Conservation (phyloP, 148 eudicot species). For the Salicornia ramosissima region DNA sequence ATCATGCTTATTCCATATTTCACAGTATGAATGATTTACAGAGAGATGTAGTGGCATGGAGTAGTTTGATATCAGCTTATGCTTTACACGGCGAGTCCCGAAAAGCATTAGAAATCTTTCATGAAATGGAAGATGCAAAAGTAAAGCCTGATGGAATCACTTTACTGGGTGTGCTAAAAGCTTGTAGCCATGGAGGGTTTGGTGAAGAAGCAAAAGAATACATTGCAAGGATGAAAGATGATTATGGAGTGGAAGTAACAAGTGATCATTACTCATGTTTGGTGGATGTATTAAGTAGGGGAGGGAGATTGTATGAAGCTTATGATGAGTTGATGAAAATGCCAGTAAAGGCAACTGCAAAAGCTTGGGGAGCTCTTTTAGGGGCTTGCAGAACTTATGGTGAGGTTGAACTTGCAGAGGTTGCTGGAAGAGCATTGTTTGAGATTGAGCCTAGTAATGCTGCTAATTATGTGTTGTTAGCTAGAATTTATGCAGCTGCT, state of each 20-base stretch:
- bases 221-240: slow-evolving; percentile 34
- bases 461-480: slow-evolving; percentile 52
- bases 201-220: slow-evolving; percentile 45
- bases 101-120: slow-evolving; percentile 37
- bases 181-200: slow-evolving; percentile 54
- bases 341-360: slow-evolving; percentile 54
- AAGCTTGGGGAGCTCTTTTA: slow-evolving; percentile 65
- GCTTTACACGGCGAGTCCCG: slow-evolving; percentile 53
- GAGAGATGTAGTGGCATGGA: slow-evolving; percentile 57
- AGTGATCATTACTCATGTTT: slow-evolving; percentile 58
- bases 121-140: slow-evolving; percentile 38
- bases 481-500: slow-evolving; percentile 41
- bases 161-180: slow-evolving; percentile 49
- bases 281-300: slow-evolving; percentile 58
- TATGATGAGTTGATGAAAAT: slow-evolving; percentile 37
- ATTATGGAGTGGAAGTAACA: slow-evolving; percentile 35
- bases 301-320: slow-evolving; percentile 46
- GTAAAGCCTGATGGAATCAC: slow-evolving; percentile 51
- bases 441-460: slow-evolving; percentile 55
- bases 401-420: slow-evolving; percentile 49
- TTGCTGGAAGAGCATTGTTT: slow-evolving; percentile 48
- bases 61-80: slow-evolving; percentile 56
- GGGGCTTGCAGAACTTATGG: slow-evolving; percentile 58
- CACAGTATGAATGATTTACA: slow-evolving; percentile 36
- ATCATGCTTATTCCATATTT: slow-evolving; percentile 31